Evolutionary conservation across 139 green algal genomes (phyloP).

Genomic region (Chlorella sp.): DNA sequence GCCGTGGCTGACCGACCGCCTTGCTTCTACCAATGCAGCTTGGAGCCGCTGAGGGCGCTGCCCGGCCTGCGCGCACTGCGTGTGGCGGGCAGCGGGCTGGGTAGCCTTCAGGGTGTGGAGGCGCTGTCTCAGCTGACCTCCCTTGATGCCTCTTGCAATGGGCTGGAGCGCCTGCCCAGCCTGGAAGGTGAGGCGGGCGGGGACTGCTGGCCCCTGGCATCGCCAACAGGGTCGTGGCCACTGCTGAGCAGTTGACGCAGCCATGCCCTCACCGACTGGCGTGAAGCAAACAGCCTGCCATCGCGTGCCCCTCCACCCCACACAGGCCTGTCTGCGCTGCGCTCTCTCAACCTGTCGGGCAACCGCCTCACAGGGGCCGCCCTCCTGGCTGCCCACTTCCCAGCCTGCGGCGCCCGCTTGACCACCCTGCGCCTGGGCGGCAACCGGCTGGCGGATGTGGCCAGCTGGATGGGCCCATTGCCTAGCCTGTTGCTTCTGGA

Average conservation of each 20-base stretch:
- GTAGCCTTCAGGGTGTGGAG: neutral
- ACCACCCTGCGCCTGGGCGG: neutral
- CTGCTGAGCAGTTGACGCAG: neutral
- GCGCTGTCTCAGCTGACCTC: neutral
- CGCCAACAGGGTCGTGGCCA: too few species aligned
- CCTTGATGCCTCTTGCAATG: neutral
- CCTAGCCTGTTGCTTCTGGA: slow-evolving; percentile 25
- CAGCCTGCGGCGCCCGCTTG: neutral
- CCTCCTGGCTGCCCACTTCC: slow-evolving; percentile 1
- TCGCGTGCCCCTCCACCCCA: too few species aligned
- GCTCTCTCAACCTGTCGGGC: neutral
- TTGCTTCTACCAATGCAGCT: neutral
- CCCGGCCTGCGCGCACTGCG: neutral
- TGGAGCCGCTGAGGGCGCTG: neutral
- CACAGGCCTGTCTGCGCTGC: neutral
- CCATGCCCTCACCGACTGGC: too few species aligned
- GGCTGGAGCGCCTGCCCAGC: neutral
- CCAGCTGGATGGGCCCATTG: neutral
- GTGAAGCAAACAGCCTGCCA: too few species aligned
- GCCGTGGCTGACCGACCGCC: too few species aligned
- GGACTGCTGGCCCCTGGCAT: too few species aligned
- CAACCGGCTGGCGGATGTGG: slow-evolving; percentile 6
- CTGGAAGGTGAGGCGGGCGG: neutral
- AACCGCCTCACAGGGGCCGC: slow-evolving; percentile 9
- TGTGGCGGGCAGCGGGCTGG: neutral